Base-by-base conservation (phyloP, 2,329 filamentous ascomycete species). In the Cytospora leucostoma region DNA sequence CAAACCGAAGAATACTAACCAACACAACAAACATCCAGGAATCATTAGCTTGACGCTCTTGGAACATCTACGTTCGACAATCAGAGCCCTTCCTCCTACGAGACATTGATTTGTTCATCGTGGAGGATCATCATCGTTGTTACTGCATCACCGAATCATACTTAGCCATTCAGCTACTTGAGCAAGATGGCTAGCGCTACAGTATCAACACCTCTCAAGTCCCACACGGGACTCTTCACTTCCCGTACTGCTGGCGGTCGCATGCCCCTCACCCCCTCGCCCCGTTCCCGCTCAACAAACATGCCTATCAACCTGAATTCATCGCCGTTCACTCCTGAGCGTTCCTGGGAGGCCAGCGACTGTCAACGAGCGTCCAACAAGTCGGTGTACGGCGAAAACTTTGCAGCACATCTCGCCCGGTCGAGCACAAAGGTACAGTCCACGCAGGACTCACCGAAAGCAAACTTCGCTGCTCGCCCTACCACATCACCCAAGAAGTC, bases 211-310 rank as follows among this genome's bases (percentile, higher is more conserved):
- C 95, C 95, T 65, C 84, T 95, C 75, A 98, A 97, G 85, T 95
- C 91, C 84, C 94, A 97, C 78, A 88, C 90, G 79, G 92, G 93
- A 65, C 85, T 97, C 72, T 97, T 98, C 82, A 93, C 90, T 70
- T 87, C 91, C 70, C 93, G 93, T 76, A 95, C 93, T 75, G 95
- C 93, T 77, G 93, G 94, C 79, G 93, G 93, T 75, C 92, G 95
- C 67, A 93, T 96, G 84, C 93, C 95, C 71, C 81, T 99, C 74
- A 97, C 94, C 4, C 94, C 95, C 37, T 98, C 94, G 63, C 95
- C 95, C 64, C 87, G 88, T 69, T 79, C 82, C 67, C 85, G 88
- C 68, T 80, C 82, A 38, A 77, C 79, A 51, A 80, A 78, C 49
- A 74, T 80, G 61, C 77, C 82, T 13, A 68, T 78, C 68, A 84